Evolutionary conservation across 495 filamentous ascomycete genomes (phyloP).

Genomic region (Penicillium mononematosum): DNA sequence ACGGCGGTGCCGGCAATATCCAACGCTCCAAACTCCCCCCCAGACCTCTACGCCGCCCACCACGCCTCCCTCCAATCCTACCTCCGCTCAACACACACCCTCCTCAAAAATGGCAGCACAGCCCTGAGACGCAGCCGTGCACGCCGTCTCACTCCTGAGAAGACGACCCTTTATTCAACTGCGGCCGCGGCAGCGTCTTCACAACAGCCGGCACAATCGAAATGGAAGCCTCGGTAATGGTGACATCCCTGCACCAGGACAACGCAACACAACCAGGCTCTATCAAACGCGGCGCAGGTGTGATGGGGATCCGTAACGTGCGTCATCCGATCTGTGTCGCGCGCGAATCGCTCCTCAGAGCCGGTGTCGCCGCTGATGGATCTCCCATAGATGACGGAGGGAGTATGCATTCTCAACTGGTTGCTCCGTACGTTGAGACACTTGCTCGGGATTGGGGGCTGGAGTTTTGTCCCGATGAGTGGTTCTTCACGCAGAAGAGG

Average conservation of each 20-base stretch:
- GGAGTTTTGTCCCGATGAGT: conserved; percentile 64
- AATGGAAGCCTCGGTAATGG: conserved; percentile 90
- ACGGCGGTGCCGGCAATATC: conserved; percentile 86
- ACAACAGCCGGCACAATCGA: conserved; percentile 79
- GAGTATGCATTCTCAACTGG: conserved; percentile 66
- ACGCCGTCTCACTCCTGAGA: conserved; percentile 77
- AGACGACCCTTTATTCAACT: conserved; percentile 82
- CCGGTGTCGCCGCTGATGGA: conserved; percentile 32
- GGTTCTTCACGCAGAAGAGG: conserved; percentile 74
- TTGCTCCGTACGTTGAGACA: conserved; percentile 62
- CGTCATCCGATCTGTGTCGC: conserved; percentile 80
- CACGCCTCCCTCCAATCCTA: conserved; percentile 63
- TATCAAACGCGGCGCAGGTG: conserved; percentile 73
- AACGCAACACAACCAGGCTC: conserved; percentile 34
- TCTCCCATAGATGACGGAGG: conserved; percentile 36
- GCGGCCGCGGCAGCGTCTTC: conserved; percentile 82
- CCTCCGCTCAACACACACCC: conserved; percentile 44
- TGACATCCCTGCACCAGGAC: conserved; percentile 43
- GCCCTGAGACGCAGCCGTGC: conserved; percentile 72
- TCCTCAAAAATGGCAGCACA: conserved; percentile 44
- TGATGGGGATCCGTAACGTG: conserved; percentile 67
- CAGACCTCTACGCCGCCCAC: conserved; percentile 58
- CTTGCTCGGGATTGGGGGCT: conserved; percentile 65
- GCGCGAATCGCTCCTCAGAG: conserved; percentile 65
- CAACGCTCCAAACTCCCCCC: conserved; percentile 65